phyloP scores from a whole-genome alignment of 768 basidiomycete genomes.

The Dioszegia crocea region DNA sequence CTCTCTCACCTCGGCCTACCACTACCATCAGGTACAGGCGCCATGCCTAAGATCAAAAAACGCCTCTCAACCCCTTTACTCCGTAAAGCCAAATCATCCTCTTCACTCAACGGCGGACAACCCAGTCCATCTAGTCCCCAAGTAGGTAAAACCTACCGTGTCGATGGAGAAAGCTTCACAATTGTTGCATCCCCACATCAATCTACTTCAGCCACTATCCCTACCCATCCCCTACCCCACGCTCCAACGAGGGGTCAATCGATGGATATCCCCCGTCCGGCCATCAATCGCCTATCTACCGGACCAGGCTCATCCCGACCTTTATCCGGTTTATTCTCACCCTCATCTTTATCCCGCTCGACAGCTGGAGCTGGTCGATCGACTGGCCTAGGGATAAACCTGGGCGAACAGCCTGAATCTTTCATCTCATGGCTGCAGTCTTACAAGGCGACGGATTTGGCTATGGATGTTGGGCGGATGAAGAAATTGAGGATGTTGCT shows the following conservation, averaged over 20 bases:
- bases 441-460: slow-evolving; percentile 39
- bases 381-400: slow-evolving; percentile 7
- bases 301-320: slow-evolving; percentile 19
- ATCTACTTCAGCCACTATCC: slow-evolving; percentile 2
- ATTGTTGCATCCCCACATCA: slow-evolving; percentile 32
- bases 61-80: slow-evolving; percentile 34
- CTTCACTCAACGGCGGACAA: slow-evolving; percentile 10
- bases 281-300: slow-evolving; percentile 7
- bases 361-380: background rate
- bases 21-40: background rate
- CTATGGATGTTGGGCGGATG: slow-evolving; percentile 77
- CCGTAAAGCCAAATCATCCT: slow-evolving; percentile 37
- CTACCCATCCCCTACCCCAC: background rate
- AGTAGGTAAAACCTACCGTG: slow-evolving; percentile 38
- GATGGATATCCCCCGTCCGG: slow-evolving; percentile 23
- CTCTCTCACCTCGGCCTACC: slow-evolving; percentile 39
- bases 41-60: slow-evolving; percentile 32
- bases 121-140: slow-evolving; percentile 21
- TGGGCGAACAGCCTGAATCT: slow-evolving; percentile 31
- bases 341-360: slow-evolving; percentile 11
- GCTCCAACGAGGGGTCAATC: slow-evolving; percentile 18
- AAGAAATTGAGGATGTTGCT: slow-evolving; percentile 83
- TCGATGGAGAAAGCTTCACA: slow-evolving; percentile 34
- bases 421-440: slow-evolving; percentile 30
- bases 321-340: slow-evolving; percentile 25